Evolutionary conservation across 306 rosid genomes (phyloP), one percentile per base, ranked within the genome.

Genomic region (Alnus rubra): DNA sequence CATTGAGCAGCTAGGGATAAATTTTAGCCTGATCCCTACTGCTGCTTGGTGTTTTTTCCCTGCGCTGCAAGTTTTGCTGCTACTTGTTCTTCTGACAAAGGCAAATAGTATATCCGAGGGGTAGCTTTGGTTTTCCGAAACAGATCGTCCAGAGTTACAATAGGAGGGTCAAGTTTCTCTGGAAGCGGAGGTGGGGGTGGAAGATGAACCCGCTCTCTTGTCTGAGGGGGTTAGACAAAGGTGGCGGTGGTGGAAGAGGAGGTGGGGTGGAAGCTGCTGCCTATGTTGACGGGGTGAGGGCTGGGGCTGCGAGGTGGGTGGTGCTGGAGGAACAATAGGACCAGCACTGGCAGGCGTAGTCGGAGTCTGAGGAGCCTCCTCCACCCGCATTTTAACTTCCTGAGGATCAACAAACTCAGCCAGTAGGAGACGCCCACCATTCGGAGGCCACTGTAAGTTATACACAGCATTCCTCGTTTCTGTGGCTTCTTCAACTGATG

Each of bases 361-460:
- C 15, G 82, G 94, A 81, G 86, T 51, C 74, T 85, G 89, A 59
- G 97, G 94, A 75, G 86, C 60, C 87, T 89, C 98, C 87, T 89
- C 98, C 69, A 84, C 45, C 83, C 88, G 88, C 75, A 79, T 73
- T 78, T 90, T 88, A 83, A 96, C 98, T 81, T 96, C 99, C 82
- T 89, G 91, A 44, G 96, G 89, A 73, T 96, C 97, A 78, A 90
- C 97, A 88, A 80, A 93, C 76, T 96, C 99, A 0, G 97, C 99
- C 70, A 79, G 77, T 6, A 96, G 88, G 56, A 84, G 93, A 35
- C 98, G 94, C 52, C 99, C 98, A 9, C 99, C 99, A 47, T 96
- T 93, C 69, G 94, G 91, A 48, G 99, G 99, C 99, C 99, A 96
- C 70, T 90, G 99, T 47, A 96, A 85, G 82, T 96, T 96, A 84